These are phyloP conservation scores for Torulaspora franciscae DNA, from an alignment of 805 yeast genomes.

Conservation along the genomic window DNA sequence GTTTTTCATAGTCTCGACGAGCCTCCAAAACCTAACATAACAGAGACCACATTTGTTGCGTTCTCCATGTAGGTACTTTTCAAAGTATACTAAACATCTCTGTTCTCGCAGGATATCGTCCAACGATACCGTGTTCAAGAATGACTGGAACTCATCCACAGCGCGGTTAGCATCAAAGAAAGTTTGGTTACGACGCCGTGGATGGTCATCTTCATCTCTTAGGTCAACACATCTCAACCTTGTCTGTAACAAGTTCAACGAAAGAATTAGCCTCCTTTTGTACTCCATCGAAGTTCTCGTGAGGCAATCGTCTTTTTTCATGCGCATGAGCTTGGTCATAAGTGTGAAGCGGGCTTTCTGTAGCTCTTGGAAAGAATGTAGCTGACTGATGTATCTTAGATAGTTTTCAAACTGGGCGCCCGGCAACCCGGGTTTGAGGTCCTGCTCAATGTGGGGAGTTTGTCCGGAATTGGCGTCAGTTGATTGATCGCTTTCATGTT, in stretches of 20 bases:
- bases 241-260: constrained; percentile 27
- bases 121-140: constrained; percentile 17
- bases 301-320: constrained; percentile 2
- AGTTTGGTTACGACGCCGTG: background rate
- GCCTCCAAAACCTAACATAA: constrained; percentile 59
- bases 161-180: constrained; percentile 12
- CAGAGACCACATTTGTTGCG: constrained; percentile 11
- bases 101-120: constrained; percentile 20
- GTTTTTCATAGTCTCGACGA: constrained; percentile 62
- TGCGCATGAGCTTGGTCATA: constrained; percentile 18
- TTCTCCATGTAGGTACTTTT: constrained; percentile 10
- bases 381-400: constrained; percentile 22
- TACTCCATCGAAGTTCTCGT: constrained; percentile 8
- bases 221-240: constrained; percentile 16
- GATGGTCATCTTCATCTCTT: background rate
- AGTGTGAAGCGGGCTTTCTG: constrained; percentile 19
- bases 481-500: constrained; percentile 4
- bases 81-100: constrained; percentile 17
- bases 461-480: constrained; percentile 8
- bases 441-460: constrained; percentile 6
- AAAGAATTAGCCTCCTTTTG: constrained; percentile 21
- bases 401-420: constrained; percentile 30
- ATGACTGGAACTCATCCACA: constrained; percentile 16
- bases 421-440: constrained; percentile 14
- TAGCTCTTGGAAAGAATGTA: constrained; percentile 17